Percentiles rank a stretch among this genome's conserved stretches.
These are phyloP conservation scores for Alternaria solani DNA, from an alignment of 2,329 filamentous ascomycete genomes.

Conservation along the genomic window DNA sequence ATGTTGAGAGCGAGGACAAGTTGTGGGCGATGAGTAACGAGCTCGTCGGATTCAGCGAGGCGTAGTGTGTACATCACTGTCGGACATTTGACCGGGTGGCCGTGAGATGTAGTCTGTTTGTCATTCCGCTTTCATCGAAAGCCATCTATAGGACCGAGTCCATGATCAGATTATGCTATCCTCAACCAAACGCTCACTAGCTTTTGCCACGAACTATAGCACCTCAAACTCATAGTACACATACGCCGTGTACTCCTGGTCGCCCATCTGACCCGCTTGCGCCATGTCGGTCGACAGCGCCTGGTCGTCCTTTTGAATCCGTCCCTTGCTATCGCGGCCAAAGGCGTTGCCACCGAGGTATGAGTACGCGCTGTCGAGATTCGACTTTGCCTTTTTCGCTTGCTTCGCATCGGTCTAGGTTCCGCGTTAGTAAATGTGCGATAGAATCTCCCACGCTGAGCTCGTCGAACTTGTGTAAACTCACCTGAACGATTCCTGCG, in stretches of 20 bases:
- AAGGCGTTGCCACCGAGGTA: slow-evolving; percentile 96
- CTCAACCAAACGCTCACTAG: neutral
- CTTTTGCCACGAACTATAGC: slow-evolving; percentile 18
- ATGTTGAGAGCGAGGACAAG: neutral
- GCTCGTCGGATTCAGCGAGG: neutral
- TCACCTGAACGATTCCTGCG: slow-evolving; percentile 81
- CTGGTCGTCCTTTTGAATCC: slow-evolving; percentile 88
- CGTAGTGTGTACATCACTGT: neutral
- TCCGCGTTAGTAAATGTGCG: slow-evolving; percentile 9
- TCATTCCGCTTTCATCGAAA: neutral
- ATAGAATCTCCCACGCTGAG: too few species aligned
- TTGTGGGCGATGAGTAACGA: neutral
- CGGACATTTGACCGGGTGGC: neutral
- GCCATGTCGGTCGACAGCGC: slow-evolving; percentile 83
- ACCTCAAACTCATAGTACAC: slow-evolving; percentile 97
- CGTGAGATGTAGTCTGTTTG: neutral
- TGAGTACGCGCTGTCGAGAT: slow-evolving; percentile 82
- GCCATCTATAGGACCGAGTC: neutral
- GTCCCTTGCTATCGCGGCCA: slow-evolving; percentile 90
- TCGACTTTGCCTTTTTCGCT: slow-evolving; percentile 72
- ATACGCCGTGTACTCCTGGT: slow-evolving; percentile 92
- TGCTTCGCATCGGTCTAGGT: slow-evolving; percentile 81
- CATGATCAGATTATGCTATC: neutral
- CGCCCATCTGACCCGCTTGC: slow-evolving; percentile 71
- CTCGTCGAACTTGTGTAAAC: neutral